A percentile compares a stretch with the other conserved stretches of the same genome.
phyloP scores from a whole-genome alignment of 345 rosid species.

The Rhodamnia rubescens region DNA sequence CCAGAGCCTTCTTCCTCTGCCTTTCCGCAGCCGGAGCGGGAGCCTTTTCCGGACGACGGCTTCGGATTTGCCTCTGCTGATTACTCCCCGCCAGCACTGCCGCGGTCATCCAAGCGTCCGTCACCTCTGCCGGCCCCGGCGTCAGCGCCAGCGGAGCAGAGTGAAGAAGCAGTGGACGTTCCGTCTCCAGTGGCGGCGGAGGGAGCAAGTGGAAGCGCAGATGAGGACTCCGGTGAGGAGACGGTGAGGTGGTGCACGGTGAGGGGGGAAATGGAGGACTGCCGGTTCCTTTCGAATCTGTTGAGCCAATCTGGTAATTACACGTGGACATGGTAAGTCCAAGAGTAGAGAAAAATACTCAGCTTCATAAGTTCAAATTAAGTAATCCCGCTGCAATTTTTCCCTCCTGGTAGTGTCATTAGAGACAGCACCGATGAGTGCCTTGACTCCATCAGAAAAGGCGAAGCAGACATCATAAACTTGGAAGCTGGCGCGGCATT shows the following conservation, averaged over 20 bases:
- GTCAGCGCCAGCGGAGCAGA: not conserved
- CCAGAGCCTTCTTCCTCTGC: not conserved
- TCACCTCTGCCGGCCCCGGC: not conserved
- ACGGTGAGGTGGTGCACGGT: constrained; percentile 17
- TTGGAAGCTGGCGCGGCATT: constrained; percentile 25
- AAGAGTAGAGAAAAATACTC: not conserved
- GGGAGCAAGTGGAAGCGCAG: too few relatives aligned
- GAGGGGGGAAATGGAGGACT: constrained; percentile 14
- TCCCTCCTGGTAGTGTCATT: constrained; percentile 1
- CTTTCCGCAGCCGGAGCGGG: not conserved
- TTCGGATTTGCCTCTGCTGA: not conserved
- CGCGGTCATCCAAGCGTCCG: not conserved
- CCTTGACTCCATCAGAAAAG: constrained; percentile 13
- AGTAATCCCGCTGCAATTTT: not conserved
- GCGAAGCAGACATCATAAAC: constrained; percentile 23
- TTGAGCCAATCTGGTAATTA: constrained; percentile 8
- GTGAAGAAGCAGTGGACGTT: not conserved
- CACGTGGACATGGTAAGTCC: constrained; percentile 28
- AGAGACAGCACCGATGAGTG: constrained; percentile 16
- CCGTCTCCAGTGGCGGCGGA: not conserved
- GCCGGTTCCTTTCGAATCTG: constrained; percentile 4
- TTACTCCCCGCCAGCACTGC: not conserved
- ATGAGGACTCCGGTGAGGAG: not conserved
- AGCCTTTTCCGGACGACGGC: not conserved
- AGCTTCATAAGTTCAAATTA: not conserved